These are phyloP conservation scores for Amaranthus palmeri DNA, from an alignment of 148 eudicot species.

Conservation along the genomic window DNA sequence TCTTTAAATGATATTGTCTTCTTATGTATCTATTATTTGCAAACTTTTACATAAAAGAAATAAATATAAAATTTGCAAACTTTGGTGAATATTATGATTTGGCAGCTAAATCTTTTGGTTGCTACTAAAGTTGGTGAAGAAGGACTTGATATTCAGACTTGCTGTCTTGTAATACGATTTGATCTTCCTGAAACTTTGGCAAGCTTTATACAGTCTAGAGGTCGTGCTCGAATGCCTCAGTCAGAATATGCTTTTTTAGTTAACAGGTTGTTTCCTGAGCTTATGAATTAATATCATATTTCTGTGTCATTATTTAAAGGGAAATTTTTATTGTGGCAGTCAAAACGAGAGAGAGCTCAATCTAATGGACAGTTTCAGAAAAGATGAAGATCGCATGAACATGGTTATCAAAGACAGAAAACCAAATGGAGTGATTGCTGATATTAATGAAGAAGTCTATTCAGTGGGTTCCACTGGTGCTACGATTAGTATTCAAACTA, in stretches of 20 bases:
- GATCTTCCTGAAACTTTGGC: constrained; percentile 96
- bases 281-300: constrained; percentile 11
- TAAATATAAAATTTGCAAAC: neutral
- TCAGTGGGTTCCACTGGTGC: constrained; percentile 83
- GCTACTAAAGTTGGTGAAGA: constrained; percentile 99
- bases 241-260: constrained; percentile 94
- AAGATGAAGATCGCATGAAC: constrained; percentile 74
- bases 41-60: neutral
- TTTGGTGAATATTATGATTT: constrained; percentile 22
- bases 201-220: constrained; percentile 96
- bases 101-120: constrained; percentile 84
- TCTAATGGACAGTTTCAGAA: constrained; percentile 51
- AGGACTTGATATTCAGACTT: constrained; percentile 98
- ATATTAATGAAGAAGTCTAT: constrained; percentile 54
- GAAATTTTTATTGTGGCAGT: constrained; percentile 37
- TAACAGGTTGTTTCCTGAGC: constrained; percentile 50
- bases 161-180: constrained; percentile 93
- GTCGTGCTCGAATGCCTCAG: constrained; percentile 94
- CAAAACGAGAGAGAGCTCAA: constrained; percentile 58
- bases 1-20: neutral
- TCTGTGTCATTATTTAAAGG: neutral
- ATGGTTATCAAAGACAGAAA: constrained; percentile 53
- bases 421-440: constrained; percentile 25
- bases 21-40: neutral
- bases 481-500: constrained; percentile 70